A percentile compares a stretch with the other conserved stretches of the same genome.
Conservation (phyloP, 179 eudicot species). For the Kewa caespitosa region DNA sequence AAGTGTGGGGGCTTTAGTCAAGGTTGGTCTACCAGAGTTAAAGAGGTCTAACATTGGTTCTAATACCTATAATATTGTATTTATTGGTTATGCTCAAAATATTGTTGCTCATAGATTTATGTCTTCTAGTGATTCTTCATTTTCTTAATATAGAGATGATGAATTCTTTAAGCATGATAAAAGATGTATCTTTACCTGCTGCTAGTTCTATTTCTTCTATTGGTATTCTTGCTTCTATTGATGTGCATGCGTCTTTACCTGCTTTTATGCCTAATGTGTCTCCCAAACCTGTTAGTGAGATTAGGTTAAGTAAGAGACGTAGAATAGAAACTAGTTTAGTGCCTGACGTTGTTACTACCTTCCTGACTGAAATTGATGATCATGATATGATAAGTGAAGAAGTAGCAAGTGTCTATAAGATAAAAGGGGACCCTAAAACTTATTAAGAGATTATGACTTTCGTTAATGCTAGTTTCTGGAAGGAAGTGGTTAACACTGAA, state of each 20-base stretch:
- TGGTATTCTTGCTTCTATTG: background rate
- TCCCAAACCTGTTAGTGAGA: background rate
- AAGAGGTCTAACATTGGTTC: background rate
- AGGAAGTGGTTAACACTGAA: background rate
- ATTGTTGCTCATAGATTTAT: constrained; percentile 12
- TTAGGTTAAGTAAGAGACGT: constrained; percentile 3
- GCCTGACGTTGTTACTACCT: background rate
- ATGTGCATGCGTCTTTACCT: background rate
- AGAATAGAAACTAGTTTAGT: background rate
- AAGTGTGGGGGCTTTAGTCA: constrained; percentile 6
- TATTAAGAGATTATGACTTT: background rate
- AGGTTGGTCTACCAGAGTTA: background rate
- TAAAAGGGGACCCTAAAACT: constrained; percentile 4
- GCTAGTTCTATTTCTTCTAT: background rate
- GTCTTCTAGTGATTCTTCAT: background rate
- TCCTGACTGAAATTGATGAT: background rate
- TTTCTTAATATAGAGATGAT: constrained; percentile 1
- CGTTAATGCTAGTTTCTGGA: background rate
- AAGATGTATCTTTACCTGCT: too few species aligned
- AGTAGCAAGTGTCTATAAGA: background rate
- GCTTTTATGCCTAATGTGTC: too few species aligned
- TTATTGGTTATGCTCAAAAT: constrained; percentile 7
- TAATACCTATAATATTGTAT: constrained; percentile 6
- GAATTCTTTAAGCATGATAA: background rate
- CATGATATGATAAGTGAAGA: background rate